Evolutionary conservation across 805 yeast species (phyloP).

Genomic region (Pichia phayaonensis): DNA sequence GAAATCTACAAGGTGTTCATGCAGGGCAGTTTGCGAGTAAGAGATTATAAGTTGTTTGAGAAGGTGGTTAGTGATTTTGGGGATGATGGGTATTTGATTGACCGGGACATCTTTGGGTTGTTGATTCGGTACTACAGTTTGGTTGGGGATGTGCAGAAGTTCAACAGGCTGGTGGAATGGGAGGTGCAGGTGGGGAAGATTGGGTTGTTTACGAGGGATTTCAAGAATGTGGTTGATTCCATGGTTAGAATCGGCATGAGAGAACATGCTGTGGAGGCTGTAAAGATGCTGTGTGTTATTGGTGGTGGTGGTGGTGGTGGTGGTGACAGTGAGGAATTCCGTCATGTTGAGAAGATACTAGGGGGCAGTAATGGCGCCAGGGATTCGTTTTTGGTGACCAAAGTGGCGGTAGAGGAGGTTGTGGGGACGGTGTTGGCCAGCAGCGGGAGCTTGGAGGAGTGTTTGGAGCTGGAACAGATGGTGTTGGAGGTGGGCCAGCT

Average conservation of each 20-base stretch:
- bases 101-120: slow-evolving; percentile 14
- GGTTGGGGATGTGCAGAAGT: slow-evolving; percentile 10
- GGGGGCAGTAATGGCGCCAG: background rate
- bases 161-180: slow-evolving; percentile 19
- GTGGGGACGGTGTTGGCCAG: background rate
- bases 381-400: too few species aligned
- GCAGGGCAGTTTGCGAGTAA: slow-evolving; percentile 12
- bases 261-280: slow-evolving; percentile 16
- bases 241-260: slow-evolving; percentile 12
- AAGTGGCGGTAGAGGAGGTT: background rate
- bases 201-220: slow-evolving; percentile 12
- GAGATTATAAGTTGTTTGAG: slow-evolving; percentile 13
- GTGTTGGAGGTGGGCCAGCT: background rate
- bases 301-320: background rate
- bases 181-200: slow-evolving; percentile 12
- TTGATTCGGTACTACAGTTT: slow-evolving; percentile 6
- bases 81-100: slow-evolving; percentile 12
- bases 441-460: background rate
- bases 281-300: slow-evolving; percentile 7
- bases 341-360: too few species aligned
- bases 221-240: slow-evolving; percentile 10
- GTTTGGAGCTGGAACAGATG: background rate
- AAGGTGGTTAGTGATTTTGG: slow-evolving; percentile 13
- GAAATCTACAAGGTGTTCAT: slow-evolving; percentile 15
- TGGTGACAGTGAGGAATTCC: background rate